Percentiles rank a stretch among this genome's conserved stretches.
phyloP scores from a whole-genome alignment of 2,329 filamentous ascomycete species.

The Plectosphaerella cucumerina region DNA sequence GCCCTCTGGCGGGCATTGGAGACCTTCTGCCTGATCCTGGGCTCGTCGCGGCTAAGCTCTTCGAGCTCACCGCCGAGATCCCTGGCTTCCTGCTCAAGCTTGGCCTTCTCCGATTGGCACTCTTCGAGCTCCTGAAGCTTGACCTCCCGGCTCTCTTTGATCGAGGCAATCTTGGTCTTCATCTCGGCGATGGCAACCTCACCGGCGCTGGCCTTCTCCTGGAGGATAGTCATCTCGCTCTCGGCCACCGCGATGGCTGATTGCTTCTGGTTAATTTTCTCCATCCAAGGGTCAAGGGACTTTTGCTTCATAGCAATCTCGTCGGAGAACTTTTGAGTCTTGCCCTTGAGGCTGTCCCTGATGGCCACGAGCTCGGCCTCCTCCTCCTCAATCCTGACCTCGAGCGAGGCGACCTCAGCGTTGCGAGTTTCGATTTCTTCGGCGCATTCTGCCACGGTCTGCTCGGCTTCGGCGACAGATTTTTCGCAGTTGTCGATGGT shows the following conservation, averaged over 20 bases:
- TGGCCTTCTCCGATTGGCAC: conserved; percentile 67
- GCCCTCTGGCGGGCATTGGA: conserved; percentile 91
- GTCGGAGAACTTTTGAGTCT: conserved; percentile 91
- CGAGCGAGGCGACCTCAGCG: conserved; percentile 70
- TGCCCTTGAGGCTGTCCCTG: conserved; percentile 84
- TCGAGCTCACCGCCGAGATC: conserved; percentile 69
- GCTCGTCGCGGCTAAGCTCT: conserved; percentile 71
- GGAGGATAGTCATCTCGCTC: conserved; percentile 87
- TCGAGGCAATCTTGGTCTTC: conserved; percentile 69
- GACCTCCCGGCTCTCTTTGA: conserved; percentile 64
- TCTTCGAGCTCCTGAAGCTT: conserved; percentile 74
- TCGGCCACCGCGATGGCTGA: conserved; percentile 91
- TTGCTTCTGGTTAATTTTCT: conserved; percentile 94
- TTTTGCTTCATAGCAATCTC: conserved; percentile 91
- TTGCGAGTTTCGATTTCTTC: conserved; percentile 74
- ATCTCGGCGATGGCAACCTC: conserved; percentile 80
- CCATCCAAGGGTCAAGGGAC: conserved; percentile 91
- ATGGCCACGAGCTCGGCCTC: conserved; percentile 81
- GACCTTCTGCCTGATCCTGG: conserved; percentile 75
- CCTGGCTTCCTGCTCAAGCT: conserved; percentile 69
- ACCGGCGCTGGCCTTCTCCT: conserved; percentile 84
- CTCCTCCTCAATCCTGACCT: conserved; percentile 70
- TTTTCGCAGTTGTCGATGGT: conserved; percentile 73
- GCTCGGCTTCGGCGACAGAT: conserved; percentile 68
- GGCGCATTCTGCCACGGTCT: conserved; percentile 71